Percentiles rank a stretch among this genome's conserved stretches.
Evolutionary conservation across 2,329 filamentous ascomycete species (phyloP).

Genomic region (Aspergillus arachidicola): DNA sequence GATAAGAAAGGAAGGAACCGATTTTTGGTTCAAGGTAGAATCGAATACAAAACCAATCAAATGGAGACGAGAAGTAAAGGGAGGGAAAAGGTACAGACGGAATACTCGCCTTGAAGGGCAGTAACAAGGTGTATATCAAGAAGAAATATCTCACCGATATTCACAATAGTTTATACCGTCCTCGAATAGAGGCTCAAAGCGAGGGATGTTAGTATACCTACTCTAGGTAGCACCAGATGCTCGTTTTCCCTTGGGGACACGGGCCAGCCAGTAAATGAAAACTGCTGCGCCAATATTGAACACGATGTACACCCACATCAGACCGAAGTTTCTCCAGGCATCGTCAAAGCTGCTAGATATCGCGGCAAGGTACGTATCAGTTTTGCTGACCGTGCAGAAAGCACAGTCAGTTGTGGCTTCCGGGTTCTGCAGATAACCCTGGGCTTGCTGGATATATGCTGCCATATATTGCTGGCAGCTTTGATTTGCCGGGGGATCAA

Average conservation of each 20-base stretch:
- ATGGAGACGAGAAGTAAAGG: no score
- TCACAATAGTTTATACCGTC: no score
- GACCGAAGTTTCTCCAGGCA: slow-evolving; percentile 69
- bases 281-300: slow-evolving; percentile 65
- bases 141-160: no score
- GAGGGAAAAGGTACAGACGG: no score
- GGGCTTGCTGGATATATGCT: slow-evolving; percentile 35
- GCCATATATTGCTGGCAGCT: slow-evolving; percentile 60
- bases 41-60: no score
- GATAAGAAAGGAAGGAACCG: no score
- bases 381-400: slow-evolving; percentile 50
- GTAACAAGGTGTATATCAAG: no score
- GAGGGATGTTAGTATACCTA: no score
- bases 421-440: slow-evolving; percentile 48
- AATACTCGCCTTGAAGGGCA: no score
- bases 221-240: neutral
- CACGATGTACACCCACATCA: slow-evolving; percentile 66
- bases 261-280: slow-evolving; percentile 62
- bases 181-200: no score
- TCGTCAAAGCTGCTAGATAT: slow-evolving; percentile 47
- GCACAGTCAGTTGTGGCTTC: slow-evolving; percentile 48
- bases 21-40: no score
- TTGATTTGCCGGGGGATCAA: slow-evolving; percentile 56
- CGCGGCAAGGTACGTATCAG: slow-evolving; percentile 51
- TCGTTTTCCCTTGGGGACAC: slow-evolving; percentile 50